Evolutionary conservation across 768 basidiomycete species (phyloP), one percentile per base, ranked within the genome.

Genomic region (Stropharia rugosoannulata): DNA sequence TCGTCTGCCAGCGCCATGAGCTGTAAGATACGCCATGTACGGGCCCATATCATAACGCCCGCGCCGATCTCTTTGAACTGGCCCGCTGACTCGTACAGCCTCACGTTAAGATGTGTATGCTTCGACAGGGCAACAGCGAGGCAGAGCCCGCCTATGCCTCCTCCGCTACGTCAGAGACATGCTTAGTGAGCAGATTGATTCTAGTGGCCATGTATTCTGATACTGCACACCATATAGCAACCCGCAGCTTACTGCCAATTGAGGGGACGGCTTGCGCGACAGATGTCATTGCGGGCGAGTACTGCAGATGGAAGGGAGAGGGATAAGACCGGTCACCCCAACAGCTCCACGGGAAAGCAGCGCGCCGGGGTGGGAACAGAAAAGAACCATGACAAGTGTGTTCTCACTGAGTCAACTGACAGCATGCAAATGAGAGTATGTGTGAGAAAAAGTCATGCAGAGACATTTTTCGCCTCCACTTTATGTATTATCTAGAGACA

Each of bases 11-110:
- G 56, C 0, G 76, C 79, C 46, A 83, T 75, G 11, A 66, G 62
- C 25, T 73, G 65, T 57, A 83, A 59, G n/a, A 80, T 69, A 5
- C 65, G 67, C 75, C 77, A 78, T 7, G 79, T 79, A 38, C 78
- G 67, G 8, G 64, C 63, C 80, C 79, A 80, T 5, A 81, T 72
- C 68, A 66, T 75, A 42, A 68, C 80, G 42, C 64, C 81, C 3
- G 81, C 81, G 5, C 80, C 80, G 29, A 81, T 79, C 58, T 82
- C 80, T 46, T 68, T 75, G 65, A 81, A 79, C 18, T 70, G 70
- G 4, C 64, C 71, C 1, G 80, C 72, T 4, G 78, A 72, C 66
- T 83, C 82, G 56, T 82, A 83, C 4, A 82, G 56, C 54, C 77
- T 68, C 12, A 78, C 68, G 53, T 73, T 66, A 16, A 79, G 62